Evolutionary conservation across 2,329 filamentous ascomycete genomes (phyloP).

Genomic region (Coniochaeta sp.): DNA sequence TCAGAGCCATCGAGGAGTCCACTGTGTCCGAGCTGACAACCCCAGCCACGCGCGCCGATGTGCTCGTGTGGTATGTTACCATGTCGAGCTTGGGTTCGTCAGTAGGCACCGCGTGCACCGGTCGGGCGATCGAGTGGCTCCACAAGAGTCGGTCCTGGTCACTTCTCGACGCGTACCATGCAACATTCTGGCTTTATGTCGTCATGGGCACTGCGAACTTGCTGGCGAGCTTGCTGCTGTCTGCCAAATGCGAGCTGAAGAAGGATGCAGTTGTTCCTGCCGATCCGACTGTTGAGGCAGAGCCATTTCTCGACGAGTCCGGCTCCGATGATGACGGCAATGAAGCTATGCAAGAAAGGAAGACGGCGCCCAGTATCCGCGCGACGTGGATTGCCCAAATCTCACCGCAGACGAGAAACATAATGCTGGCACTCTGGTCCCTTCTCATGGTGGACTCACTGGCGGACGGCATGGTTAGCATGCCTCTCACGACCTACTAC

Average conservation of each 20-base stretch:
- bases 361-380: conserved; percentile 14
- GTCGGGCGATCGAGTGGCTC: conserved; percentile 41
- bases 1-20: conserved; percentile 60
- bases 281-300: conserved; percentile 6
- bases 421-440: conserved; percentile 60
- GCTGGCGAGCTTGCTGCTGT: conserved; percentile 36
- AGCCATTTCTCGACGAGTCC: conserved; percentile 6
- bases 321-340: conserved; percentile 6
- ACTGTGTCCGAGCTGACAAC: conserved; percentile 54
- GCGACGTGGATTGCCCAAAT: conserved; percentile 42
- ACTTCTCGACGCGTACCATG: conserved; percentile 45
- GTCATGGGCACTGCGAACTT: conserved; percentile 47
- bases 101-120: conserved; percentile 43
- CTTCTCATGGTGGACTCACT: conserved; percentile 57
- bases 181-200: conserved; percentile 51
- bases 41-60: conserved; percentile 47
- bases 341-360: conserved; percentile 8
- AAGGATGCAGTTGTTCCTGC: conserved; percentile 9
- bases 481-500: conserved; percentile 51
- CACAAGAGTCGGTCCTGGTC: conserved; percentile 37
- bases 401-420: conserved; percentile 45
- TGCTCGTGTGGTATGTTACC: conserved; percentile 61
- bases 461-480: conserved; percentile 58
- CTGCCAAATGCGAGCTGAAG: conserved; percentile 41
- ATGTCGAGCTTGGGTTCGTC: conserved; percentile 47